phyloP scores from a whole-genome alignment of 192 early-diverging fungal genomes.

The Entophlyctis luteolus region DNA sequence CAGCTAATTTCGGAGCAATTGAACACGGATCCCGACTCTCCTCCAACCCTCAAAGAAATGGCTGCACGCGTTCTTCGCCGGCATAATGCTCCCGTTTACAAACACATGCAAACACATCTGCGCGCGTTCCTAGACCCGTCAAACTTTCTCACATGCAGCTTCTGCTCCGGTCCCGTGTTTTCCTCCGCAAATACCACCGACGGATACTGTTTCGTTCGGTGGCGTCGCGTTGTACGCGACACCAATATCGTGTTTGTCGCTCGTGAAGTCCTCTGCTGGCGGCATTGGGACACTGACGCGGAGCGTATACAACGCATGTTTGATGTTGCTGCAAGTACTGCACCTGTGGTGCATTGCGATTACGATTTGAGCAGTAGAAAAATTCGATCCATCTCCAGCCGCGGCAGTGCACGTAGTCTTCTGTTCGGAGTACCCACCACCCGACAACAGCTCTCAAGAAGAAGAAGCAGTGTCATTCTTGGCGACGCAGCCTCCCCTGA shows the following conservation, averaged over 20 bases:
- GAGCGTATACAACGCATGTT: constrained; percentile 61
- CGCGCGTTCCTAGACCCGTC: constrained; percentile 55
- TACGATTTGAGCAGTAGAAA: no score
- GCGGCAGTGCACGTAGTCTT: no score
- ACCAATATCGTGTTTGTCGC: constrained; percentile 26
- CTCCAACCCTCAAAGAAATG: constrained; percentile 72
- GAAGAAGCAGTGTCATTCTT: no score
- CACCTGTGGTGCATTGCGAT: no score
- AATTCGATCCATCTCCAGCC: no score
- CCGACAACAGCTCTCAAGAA: no score
- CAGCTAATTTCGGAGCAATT: constrained; percentile 31
- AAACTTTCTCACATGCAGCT: constrained; percentile 58
- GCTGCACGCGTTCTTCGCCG: constrained; percentile 71
- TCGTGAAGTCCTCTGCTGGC: constrained; percentile 60
- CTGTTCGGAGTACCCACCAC: no score
- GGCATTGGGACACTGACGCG: constrained; percentile 67
- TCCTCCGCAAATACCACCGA: no score
- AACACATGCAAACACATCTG: constrained; percentile 49
- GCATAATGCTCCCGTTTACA: constrained; percentile 56
- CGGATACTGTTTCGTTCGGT: constrained; percentile 55
- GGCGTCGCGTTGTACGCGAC: constrained; percentile 59
- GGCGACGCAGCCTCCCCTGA: no score
- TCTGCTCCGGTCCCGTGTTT: constrained; percentile 78
- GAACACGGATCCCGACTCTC: not conserved
- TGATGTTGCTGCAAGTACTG: constrained; percentile 46